Evolutionary conservation across 2,329 filamentous ascomycete genomes (phyloP), one percentile per base, ranked within the genome.

Genomic region (Sporothrix euskadiensis): DNA sequence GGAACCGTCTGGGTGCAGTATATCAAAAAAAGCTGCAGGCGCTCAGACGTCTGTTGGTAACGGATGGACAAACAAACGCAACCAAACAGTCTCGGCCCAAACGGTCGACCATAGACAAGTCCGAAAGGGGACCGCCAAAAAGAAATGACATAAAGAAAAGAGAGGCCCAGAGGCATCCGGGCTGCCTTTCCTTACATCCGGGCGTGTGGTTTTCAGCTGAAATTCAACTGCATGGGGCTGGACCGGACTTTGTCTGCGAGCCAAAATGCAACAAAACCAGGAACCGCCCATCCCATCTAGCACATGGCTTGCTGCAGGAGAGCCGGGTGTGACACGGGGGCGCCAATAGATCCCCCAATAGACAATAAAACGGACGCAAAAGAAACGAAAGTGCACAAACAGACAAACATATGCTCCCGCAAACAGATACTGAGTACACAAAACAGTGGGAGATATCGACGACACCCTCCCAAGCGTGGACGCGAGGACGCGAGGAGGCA

Each of bases 251-350:
- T 56, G n/a, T 26, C 52, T 49, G 44, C 44, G 44, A 49, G 44
- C 44, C 44, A 56, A 56, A 9, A 41, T 39, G 19, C 35, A 44
- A 9, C 12, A 19, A 44, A 65, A 44, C n/a, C 35, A 44, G 35
- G 59, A 65, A 65, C 59, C 44, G 35, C 59, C 59, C 59, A 63
- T 26, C n/a, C 19, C 52, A 22, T 16, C 49, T 22, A n/a, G 44
- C 65, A 68, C 47, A 68, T 68, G 65, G 65, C 44, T 35, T 69
- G 19, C 47, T 56, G 47, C 47, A 69, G 66, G 66, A 69, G 66
- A 47, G 47, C 66, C 66, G 47, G 66, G 10, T 32, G 47, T 69
- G 9, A 69, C 66, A 69, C 66, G 26, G 56, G 56, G n/a, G 57
- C 35, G 32, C 14, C 57, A 59, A 59, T 59, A 35, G 56, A 32